phyloP scores from a whole-genome alignment of 2,329 filamentous ascomycete species.

The Paramyrothecium sp. region DNA sequence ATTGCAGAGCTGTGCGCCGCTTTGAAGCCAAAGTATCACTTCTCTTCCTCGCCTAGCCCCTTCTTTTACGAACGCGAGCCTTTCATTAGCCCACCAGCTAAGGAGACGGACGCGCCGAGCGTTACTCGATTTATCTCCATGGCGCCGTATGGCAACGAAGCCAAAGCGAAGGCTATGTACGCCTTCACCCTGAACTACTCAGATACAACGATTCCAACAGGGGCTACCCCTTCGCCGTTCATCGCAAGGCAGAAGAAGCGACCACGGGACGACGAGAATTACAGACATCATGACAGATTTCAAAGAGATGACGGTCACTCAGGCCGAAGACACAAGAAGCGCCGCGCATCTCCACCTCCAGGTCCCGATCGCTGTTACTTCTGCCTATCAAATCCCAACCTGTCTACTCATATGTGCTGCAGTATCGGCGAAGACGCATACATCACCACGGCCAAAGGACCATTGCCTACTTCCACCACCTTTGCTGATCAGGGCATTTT shows the following conservation, averaged over 20 bases:
- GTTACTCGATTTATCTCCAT: slow-evolving; percentile 91
- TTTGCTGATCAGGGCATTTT: slow-evolving; percentile 63
- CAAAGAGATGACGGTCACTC: slow-evolving; percentile 42
- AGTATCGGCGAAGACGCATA: slow-evolving; percentile 87
- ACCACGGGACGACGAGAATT: slow-evolving; percentile 42
- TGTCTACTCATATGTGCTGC: slow-evolving; percentile 84
- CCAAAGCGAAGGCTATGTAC: slow-evolving; percentile 79
- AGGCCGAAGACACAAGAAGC: slow-evolving; percentile 44
- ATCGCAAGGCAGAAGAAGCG: slow-evolving; percentile 56
- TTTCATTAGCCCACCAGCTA: slow-evolving; percentile 68
- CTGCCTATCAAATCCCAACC: slow-evolving; percentile 83
- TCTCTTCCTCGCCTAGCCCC: slow-evolving; percentile 63
- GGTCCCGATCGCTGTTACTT: slow-evolving; percentile 88
- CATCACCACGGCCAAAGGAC: slow-evolving; percentile 88
- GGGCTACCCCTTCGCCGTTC: slow-evolving; percentile 77
- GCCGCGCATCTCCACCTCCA: slow-evolving; percentile 53
- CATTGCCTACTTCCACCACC: slow-evolving; percentile 69
- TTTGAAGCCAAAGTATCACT: slow-evolving; percentile 90
- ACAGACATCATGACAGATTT: slow-evolving; percentile 52
- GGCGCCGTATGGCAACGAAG: slow-evolving; percentile 71
- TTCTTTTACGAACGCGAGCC: slow-evolving; percentile 90
- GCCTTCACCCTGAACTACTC: slow-evolving; percentile 71
- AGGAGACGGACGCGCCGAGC: slow-evolving; percentile 47
- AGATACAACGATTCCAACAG: slow-evolving; percentile 63
- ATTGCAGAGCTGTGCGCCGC: slow-evolving; percentile 75